Percentiles rank a stretch among this genome's conserved stretches.
These are phyloP conservation scores for Kurtzmaniella fragi DNA, from an alignment of 805 yeast genomes.

Conservation along the genomic window DNA sequence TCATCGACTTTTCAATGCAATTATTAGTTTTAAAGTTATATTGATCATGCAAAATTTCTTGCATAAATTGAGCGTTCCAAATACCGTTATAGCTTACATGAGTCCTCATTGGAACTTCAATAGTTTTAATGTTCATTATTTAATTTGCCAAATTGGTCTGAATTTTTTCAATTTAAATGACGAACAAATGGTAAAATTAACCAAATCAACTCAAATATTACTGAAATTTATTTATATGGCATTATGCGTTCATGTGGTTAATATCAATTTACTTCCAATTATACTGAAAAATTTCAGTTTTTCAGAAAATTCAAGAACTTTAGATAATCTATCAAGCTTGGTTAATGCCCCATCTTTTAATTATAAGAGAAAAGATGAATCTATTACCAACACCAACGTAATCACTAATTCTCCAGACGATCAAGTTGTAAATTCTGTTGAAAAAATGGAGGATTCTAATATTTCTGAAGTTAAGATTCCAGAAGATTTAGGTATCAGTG, in stretches of 20 bases:
- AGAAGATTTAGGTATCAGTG: not conserved
- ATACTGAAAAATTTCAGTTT: conserved; percentile 11
- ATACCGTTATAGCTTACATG: not conserved
- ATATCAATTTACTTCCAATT: conserved; percentile 14
- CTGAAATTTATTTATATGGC: conserved; percentile 16
- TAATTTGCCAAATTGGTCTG: no score
- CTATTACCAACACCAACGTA: not conserved
- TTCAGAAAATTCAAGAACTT: conserved; percentile 14
- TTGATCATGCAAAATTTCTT: conserved; percentile 15
- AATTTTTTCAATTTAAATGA: no score
- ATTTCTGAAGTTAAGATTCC: conserved; percentile 3
- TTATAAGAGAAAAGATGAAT: conserved; percentile 1
- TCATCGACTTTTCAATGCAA: conserved; percentile 13
- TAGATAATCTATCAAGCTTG: conserved; percentile 15
- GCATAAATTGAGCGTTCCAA: conserved; percentile 4
- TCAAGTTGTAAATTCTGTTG: conserved; percentile 5
- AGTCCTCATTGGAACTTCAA: no score
- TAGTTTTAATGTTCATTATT: no score
- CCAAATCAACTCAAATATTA: no score
- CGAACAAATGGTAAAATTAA: no score
- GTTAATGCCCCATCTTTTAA: conserved; percentile 14
- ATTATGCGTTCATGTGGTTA: conserved; percentile 23
- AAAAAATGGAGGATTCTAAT: conserved; percentile 4
- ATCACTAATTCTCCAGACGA: conserved; percentile 4
- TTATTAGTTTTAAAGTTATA: conserved; percentile 17